Percentiles rank a stretch among this genome's conserved stretches.
phyloP scores from a whole-genome alignment of 495 filamentous ascomycete species.

The Sordaria brevicollis region DNA sequence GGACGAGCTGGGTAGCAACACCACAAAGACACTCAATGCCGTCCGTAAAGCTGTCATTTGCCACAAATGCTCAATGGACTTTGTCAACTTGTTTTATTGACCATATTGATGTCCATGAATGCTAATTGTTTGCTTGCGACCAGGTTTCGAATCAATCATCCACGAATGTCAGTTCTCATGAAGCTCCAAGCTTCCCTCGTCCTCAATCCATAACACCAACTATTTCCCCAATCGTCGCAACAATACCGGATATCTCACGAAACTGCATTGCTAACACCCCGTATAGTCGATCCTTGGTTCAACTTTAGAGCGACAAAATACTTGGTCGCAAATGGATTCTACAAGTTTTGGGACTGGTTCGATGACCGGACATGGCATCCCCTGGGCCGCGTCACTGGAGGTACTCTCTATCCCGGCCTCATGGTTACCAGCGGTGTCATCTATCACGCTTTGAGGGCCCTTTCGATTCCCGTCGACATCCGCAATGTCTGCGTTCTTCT shows the following conservation, averaged over 20 bases:
- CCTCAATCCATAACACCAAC: not conserved
- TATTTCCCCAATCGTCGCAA: not conserved
- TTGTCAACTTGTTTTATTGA: not conserved
- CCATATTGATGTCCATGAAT: not conserved
- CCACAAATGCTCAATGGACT: not conserved
- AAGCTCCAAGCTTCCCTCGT: not conserved
- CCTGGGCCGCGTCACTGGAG: slow-evolving; percentile 94
- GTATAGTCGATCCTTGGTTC: slow-evolving; percentile 97
- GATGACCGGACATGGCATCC: slow-evolving; percentile 99
- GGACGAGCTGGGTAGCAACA: not conserved
- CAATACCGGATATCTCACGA: not conserved
- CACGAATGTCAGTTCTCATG: slow-evolving; percentile 82
- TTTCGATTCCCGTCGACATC: slow-evolving; percentile 94
- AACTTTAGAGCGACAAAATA: slow-evolving; percentile 99
- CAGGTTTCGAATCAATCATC: slow-evolving; percentile 98
- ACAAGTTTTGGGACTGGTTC: slow-evolving; percentile 99
- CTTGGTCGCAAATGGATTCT: slow-evolving; percentile 90
- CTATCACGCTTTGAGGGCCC: slow-evolving; percentile 84
- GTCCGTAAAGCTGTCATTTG: not conserved
- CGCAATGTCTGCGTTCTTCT: slow-evolving; percentile 97
- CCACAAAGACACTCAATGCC: not conserved
- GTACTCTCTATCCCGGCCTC: slow-evolving; percentile 93
- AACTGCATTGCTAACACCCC: slow-evolving; percentile 15
- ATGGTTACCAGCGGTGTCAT: slow-evolving; percentile 99
- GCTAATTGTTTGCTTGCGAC: slow-evolving; percentile 24